These are phyloP conservation scores for Vitis rotundifolia DNA, from an alignment of 164 flowering plant genomes.

Conservation along the genomic window DNA sequence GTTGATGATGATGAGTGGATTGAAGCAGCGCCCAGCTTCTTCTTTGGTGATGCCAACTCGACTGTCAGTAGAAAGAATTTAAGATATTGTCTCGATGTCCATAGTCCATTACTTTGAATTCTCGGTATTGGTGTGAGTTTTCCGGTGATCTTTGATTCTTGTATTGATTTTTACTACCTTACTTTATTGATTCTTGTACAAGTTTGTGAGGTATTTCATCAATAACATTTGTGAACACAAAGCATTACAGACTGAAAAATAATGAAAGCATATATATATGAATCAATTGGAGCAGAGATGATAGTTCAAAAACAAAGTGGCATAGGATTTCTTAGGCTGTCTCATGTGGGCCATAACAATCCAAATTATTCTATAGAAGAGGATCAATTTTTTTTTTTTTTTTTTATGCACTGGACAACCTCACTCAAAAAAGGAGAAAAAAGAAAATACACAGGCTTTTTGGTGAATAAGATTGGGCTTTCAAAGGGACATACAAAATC, in stretches of 20 bases:
- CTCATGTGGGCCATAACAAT: neutral
- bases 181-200: too few relatives aligned
- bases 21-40: constrained; percentile 51
- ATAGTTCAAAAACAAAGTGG: neutral
- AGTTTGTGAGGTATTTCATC: too few relatives aligned
- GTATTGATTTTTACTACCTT: too few relatives aligned
- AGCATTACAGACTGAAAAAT: too few relatives aligned
- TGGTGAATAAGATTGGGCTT: too few relatives aligned
- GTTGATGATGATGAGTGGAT: constrained; percentile 34
- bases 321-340: neutral
- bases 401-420: neutral
- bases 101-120: too few relatives aligned
- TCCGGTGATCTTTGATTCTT: too few relatives aligned
- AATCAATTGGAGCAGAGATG: too few relatives aligned
- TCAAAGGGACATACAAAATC: too few relatives aligned
- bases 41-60: constrained; percentile 19
- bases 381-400: constrained; percentile 1
- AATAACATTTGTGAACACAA: too few relatives aligned
- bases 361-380: constrained; percentile 4
- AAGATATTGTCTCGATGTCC: neutral
- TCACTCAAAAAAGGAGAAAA: neutral
- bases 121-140: too few relatives aligned
- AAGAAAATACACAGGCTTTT: neutral
- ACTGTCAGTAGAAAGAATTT: constrained; percentile 36
- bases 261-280: too few relatives aligned